These are phyloP conservation scores for Populus tomentosa DNA, from an alignment of 441 rosid species.

Conservation along the genomic window DNA sequence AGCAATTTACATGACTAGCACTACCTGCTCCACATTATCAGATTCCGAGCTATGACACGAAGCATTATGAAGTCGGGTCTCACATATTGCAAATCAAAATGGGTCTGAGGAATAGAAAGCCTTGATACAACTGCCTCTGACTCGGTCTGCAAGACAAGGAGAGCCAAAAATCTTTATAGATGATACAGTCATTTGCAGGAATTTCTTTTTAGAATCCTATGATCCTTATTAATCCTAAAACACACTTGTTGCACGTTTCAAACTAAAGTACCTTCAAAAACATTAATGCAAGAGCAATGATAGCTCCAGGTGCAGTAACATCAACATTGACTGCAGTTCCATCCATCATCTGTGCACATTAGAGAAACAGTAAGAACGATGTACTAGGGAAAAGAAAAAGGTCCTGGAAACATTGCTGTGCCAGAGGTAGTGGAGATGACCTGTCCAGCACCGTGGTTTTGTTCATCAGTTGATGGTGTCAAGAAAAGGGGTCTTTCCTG, in stretches of 20 bases:
- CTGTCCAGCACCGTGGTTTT: constrained; percentile 69
- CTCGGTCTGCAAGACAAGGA: constrained; percentile 64
- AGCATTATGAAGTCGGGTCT: constrained; percentile 99
- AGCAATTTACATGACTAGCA: constrained; percentile 10
- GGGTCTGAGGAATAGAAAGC: constrained; percentile 84
- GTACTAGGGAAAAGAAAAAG: background rate
- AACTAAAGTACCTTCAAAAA: constrained; percentile 66
- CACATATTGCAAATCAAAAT: constrained; percentile 79
- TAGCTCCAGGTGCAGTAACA: constrained; percentile 98
- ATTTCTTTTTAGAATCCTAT: background rate
- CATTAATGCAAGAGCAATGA: constrained; percentile 87
- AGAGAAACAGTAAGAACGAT: constrained; percentile 13
- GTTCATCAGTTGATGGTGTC: constrained; percentile 55
- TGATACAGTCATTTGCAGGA: background rate
- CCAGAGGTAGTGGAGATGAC: constrained; percentile 32
- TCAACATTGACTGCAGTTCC: constrained; percentile 77
- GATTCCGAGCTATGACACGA: constrained; percentile 92
- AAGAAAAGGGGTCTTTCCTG: constrained; percentile 74
- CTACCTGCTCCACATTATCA: constrained; percentile 98
- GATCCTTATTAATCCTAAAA: background rate
- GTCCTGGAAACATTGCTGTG: background rate
- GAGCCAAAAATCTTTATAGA: constrained; percentile 11
- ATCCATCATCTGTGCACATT: constrained; percentile 67
- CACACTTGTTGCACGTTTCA: background rate
- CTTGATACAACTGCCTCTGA: constrained; percentile 70